phyloP scores from a whole-genome alignment of 78 protist genomes.

The Emiliania huxleyi region DNA sequence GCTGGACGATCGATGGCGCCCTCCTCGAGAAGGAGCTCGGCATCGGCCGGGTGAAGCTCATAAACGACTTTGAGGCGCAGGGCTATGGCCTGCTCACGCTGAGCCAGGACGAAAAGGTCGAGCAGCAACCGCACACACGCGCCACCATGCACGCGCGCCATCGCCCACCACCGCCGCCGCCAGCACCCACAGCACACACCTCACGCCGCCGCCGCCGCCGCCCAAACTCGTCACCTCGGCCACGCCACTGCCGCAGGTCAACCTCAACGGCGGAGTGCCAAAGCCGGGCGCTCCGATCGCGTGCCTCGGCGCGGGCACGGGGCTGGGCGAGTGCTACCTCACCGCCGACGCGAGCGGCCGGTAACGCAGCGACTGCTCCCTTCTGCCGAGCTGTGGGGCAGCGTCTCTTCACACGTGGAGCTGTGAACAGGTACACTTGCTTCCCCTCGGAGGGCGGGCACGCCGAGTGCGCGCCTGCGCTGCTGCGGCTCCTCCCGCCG shows the following conservation, averaged over 20 bases:
- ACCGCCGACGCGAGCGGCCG: neutral
- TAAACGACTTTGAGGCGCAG: conserved; percentile 20
- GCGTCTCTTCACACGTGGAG: too few relatives aligned
- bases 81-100: conserved; percentile 63
- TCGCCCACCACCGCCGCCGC: too few relatives aligned
- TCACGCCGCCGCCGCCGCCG: too few relatives aligned
- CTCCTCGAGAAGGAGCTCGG: neutral
- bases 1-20: neutral
- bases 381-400: too few relatives aligned
- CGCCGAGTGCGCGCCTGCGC: conserved; percentile 56
- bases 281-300: conserved; percentile 41
- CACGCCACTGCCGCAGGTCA: too few relatives aligned
- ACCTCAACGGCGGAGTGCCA: conserved; percentile 19
- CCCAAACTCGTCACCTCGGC: too few relatives aligned
- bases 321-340: conserved; percentile 58
- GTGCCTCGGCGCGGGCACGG: conserved; percentile 61
- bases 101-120: neutral
- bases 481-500: too few relatives aligned
- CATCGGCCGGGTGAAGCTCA: neutral
- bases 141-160: too few relatives aligned
- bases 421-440: conserved; percentile 3
- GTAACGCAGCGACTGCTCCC: too few relatives aligned
- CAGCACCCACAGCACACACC: too few relatives aligned
- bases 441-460: conserved; percentile 60
- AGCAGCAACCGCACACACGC: too few relatives aligned